Evolutionary conservation across 2,329 filamentous ascomycete species (phyloP).

Genomic region (Ophiostoma ulmi): DNA sequence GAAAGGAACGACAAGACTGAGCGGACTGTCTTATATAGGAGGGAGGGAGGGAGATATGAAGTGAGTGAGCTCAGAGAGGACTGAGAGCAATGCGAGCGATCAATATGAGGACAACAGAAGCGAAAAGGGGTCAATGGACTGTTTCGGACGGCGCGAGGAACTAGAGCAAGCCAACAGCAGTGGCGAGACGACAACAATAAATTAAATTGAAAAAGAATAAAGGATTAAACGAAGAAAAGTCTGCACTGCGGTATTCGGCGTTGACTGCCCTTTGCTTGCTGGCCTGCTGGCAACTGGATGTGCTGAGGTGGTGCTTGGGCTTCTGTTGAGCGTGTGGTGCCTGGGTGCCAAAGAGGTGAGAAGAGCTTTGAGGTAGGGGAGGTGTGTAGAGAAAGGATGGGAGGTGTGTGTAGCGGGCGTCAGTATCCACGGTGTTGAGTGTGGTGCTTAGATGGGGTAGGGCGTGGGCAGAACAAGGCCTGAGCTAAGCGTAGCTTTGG

Average conservation of each 20-base stretch:
- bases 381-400: constrained; percentile 15
- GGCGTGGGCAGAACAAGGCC: background rate
- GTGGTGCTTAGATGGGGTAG: background rate
- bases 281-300: background rate
- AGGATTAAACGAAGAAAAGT: constrained; percentile 14
- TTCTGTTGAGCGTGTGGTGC: constrained; percentile 5
- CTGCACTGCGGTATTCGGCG: constrained; percentile 26
- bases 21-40: constrained; percentile 20
- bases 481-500: background rate
- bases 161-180: constrained; percentile 18
- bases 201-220: constrained; percentile 6
- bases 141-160: constrained; percentile 21
- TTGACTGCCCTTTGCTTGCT: constrained; percentile 11
- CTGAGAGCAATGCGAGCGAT: background rate
- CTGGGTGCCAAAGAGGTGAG: background rate
- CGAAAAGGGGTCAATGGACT: constrained; percentile 19
- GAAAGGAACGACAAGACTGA: constrained; percentile 13
- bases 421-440: background rate
- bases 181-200: constrained; percentile 23
- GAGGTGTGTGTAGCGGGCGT: constrained; percentile 17
- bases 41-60: background rate
- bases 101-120: background rate
- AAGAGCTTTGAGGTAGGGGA: background rate
- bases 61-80: background rate
- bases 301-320: constrained; percentile 10